phyloP scores from a whole-genome alignment of 1,284 basidiomycete species.

The Fomitopsis schrenkii region DNA sequence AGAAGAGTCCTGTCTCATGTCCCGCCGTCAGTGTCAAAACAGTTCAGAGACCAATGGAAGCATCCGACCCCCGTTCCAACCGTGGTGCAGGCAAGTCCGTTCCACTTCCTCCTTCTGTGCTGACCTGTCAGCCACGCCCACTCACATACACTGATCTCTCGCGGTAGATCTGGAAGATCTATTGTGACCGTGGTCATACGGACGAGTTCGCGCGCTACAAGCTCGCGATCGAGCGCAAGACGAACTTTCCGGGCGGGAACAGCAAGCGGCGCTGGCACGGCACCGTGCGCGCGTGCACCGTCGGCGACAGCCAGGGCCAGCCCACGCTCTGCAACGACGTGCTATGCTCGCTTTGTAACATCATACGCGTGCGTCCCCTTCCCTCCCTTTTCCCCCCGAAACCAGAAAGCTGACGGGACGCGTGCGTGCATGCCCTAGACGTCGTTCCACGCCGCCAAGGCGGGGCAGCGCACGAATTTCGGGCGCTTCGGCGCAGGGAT shows the following conservation, averaged over 20 bases:
- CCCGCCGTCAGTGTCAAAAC: not conserved
- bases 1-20: too few species aligned
- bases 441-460: not conserved
- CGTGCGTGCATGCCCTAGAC: not conserved
- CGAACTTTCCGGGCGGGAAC: conserved; percentile 6
- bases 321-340: not conserved
- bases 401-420: not conserved
- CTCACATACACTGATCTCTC: not conserved
- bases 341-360: conserved; percentile 9
- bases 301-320: conserved; percentile 6
- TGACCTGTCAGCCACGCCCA: too few species aligned
- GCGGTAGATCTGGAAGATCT: not conserved
- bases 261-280: conserved; percentile 11
- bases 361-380: conserved; percentile 5
- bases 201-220: not conserved
- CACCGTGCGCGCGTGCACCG: conserved; percentile 8
- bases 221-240: conserved; percentile 2
- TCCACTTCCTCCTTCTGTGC: not conserved
- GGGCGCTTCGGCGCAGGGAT: conserved; percentile 14
- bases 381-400: not conserved
- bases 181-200: not conserved
- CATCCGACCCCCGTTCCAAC: not conserved
- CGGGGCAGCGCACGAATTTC: conserved; percentile 9
- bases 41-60: not conserved
- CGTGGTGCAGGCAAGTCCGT: not conserved